Evolutionary conservation across 2,329 filamentous ascomycete species (phyloP), one percentile per base, ranked within the genome.

Genomic region (Neofusicoccum laricinum): DNA sequence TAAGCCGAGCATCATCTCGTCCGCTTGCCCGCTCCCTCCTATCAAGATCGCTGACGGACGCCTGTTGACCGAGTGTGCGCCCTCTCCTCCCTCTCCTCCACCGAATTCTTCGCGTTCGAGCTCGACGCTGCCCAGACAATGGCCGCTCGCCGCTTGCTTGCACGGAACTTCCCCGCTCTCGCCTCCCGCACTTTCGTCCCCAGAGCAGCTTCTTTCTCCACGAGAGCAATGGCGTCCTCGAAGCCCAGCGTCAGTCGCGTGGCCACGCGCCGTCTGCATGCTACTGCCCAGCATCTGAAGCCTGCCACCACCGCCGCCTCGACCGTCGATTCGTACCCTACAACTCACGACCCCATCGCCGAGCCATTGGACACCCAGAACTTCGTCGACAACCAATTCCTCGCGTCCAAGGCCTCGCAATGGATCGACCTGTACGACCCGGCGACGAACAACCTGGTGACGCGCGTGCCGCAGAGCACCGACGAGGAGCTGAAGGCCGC

Each of bases 361-460:
- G 78, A 85, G 65, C 87, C 90, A 41, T 79, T 84, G 70, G 86
- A 93, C 75, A 94, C 91, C 14, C 89, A 88, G 32, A 93, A 90
- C 81, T 95, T 95, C 76, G 75, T 95, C 70, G 86, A 95, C 82
- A 95, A 95, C 80, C 80, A 90, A 76, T 93, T 94, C 74, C 80
- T 88, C 63, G 78, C 84, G 57, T 93, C 90, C 17, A 78, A 84
- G 71, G 82, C 91, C 32, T 84, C 86, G 66, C 82, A 89, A 79
- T 92, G 88, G 83, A 92, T 94, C 75, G 90, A 93, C 72, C 81
- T 95, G 68, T 82, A 91, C 78, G 91, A 95, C 78, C 91, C 91
- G 19, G 91, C 91, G 55, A 94, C 91, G 71, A 94, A 93, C 82
- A 90, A 93, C 78, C 85, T 94, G 69, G 88, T 95, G 67, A 94